Conservation (phyloP, 306 rosid genomes). For the Quercus rubra region DNA sequence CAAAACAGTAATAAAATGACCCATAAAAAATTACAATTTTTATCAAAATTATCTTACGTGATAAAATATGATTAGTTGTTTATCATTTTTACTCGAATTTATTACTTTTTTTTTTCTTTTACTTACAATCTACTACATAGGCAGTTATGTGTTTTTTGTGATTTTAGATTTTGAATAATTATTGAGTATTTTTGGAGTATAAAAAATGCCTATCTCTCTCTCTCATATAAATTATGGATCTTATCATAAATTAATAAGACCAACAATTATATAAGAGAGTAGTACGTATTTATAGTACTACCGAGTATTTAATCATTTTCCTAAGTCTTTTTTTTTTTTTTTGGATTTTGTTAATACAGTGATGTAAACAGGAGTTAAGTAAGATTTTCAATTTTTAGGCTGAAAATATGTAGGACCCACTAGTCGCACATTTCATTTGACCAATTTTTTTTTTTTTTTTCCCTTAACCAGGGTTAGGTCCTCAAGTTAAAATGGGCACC, state of each 20-base stretch:
- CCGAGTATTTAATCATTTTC: no score
- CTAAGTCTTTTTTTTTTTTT: no score
- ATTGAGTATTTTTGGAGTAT: no score
- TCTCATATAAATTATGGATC: rapidly evolving
- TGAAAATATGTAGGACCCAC: conserved; percentile 34
- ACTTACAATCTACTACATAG: no score
- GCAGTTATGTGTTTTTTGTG: no score
- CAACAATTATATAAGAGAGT: no score
- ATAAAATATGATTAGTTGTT: rapidly evolving
- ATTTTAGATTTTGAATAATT: no score
- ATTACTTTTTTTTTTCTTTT: no score
- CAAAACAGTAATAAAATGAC: neutral
- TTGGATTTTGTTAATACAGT: neutral
- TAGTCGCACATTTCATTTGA: conserved; percentile 36
- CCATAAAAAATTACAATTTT: rapidly evolving
- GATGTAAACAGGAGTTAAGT: conserved; percentile 48
- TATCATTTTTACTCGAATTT: rapidly evolving
- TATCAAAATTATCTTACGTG: no score
- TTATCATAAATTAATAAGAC: no score
- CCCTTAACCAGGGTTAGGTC: conserved; percentile 43
- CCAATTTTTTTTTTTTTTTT: conserved; percentile 16
- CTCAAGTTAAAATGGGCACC: conserved; percentile 33
- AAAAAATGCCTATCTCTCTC: rapidly evolving
- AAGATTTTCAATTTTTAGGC: conserved; percentile 23
- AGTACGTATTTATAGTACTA: rapidly evolving